Evolutionary conservation across 2,329 filamentous ascomycete genomes (phyloP).

Genomic region (Pyrenochaeta sp.): DNA sequence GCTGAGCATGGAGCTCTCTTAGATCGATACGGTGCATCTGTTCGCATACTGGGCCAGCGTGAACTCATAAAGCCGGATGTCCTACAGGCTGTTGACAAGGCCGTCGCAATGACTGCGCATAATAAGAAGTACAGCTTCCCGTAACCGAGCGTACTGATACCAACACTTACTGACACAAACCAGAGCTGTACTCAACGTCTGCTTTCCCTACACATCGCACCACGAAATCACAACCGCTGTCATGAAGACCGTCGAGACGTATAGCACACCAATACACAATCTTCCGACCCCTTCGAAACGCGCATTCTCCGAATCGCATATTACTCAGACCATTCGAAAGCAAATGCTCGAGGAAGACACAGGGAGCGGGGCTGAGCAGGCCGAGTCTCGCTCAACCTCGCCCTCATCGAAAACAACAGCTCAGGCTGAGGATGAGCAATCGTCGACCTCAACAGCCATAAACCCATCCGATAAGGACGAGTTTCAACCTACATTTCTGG

Average conservation of each 20-base stretch:
- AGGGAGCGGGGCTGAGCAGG: constrained; percentile 37
- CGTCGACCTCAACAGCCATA: constrained; percentile 51
- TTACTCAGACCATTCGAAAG: constrained; percentile 80
- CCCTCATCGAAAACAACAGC: constrained; percentile 47
- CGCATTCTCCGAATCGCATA: constrained; percentile 86
- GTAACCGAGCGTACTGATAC: no score
- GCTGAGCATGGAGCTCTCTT: constrained; percentile 92
- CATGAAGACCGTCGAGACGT: constrained; percentile 85
- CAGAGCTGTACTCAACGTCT: constrained; percentile 83
- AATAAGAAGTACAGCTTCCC: constrained; percentile 72
- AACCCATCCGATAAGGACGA: constrained; percentile 47
- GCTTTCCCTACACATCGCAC: constrained; percentile 95
- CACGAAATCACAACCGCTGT: constrained; percentile 95
- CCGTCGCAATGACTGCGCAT: constrained; percentile 83
- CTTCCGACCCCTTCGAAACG: constrained; percentile 65
- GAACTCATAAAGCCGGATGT: constrained; percentile 88
- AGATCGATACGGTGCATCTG: constrained; percentile 87
- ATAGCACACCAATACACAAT: constrained; percentile 71
- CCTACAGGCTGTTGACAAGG: constrained; percentile 84
- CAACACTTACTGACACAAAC: constrained; percentile 9
- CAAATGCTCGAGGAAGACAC: constrained; percentile 53
- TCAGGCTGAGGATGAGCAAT: constrained; percentile 38
- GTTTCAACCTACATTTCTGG: constrained; percentile 56
- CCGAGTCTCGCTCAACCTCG: constrained; percentile 40
- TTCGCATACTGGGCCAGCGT: constrained; percentile 85